A percentile compares a stretch with the other conserved stretches of the same genome.
These are phyloP conservation scores for Fonsecaea monophora DNA, from an alignment of 2,329 filamentous ascomycete genomes.

Conservation along the genomic window DNA sequence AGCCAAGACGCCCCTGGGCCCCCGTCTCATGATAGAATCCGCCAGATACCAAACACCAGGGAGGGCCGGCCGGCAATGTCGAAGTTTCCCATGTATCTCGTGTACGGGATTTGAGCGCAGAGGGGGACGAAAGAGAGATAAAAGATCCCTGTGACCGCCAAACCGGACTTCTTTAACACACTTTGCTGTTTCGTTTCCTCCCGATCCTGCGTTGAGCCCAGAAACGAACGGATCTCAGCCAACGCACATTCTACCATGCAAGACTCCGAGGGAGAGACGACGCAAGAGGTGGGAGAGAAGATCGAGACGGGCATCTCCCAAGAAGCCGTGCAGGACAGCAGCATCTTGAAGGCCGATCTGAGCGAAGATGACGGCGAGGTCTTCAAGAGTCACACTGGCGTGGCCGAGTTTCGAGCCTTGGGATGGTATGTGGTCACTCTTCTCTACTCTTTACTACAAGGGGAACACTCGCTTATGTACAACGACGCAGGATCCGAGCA, in stretches of 20 bases:
- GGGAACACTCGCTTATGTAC: neutral
- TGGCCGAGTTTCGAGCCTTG: slow-evolving; percentile 58
- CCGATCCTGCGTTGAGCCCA: neutral
- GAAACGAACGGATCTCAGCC: slow-evolving; percentile 1
- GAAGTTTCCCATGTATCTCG: neutral
- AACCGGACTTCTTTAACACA: neutral
- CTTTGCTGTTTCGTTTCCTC: neutral
- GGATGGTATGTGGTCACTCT: slow-evolving; percentile 45
- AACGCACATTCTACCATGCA: slow-evolving; percentile 7
- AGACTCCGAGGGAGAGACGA: neutral
- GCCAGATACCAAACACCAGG: neutral
- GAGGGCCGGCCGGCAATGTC: neutral
- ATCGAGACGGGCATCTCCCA: slow-evolving; percentile 6
- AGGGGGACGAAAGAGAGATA: neutral
- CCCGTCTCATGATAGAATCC: neutral
- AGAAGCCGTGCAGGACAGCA: slow-evolving; percentile 4
- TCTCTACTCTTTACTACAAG: neutral
- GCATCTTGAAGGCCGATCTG: slow-evolving; percentile 4
- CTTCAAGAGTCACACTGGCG: slow-evolving; percentile 55
- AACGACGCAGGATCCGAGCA: slow-evolving; percentile 49
- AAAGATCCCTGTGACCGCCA: neutral
- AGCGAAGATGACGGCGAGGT: slow-evolving; percentile 46
- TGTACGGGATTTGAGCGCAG: neutral
- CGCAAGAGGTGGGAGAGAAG: slow-evolving; percentile 12
- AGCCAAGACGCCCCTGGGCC: too few relatives aligned